A percentile compares a stretch with the other conserved stretches of the same genome.
phyloP scores from a whole-genome alignment of 331 rosid species.

The Malus hybrid region DNA sequence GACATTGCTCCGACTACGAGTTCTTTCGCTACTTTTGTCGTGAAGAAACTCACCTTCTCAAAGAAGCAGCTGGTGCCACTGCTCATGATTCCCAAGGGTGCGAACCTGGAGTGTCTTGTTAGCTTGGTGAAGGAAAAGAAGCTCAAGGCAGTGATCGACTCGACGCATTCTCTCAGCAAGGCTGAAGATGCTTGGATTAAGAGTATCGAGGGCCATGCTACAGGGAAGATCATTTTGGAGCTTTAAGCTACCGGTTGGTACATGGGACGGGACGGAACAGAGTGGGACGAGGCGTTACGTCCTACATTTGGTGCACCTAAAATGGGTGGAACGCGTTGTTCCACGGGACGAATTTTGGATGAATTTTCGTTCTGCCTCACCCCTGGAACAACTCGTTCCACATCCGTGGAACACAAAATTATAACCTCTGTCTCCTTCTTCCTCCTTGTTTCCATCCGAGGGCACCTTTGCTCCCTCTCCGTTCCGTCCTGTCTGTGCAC shows the following conservation, averaged over 20 bases:
- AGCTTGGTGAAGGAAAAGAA: conserved; percentile 53
- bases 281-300: too few relatives aligned
- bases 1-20: conserved; percentile 44
- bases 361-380: too few relatives aligned
- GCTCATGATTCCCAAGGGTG: background rate
- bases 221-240: conserved; percentile 75
- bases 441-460: too few relatives aligned
- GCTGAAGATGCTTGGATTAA: conserved; percentile 82
- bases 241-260: background rate
- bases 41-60: conserved; percentile 30
- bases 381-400: too few relatives aligned
- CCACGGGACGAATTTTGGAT: too few relatives aligned
- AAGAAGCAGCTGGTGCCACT: background rate
- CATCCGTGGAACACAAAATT: too few relatives aligned
- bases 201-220: conserved; percentile 75
- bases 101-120: conserved; percentile 15
- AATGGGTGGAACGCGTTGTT: too few relatives aligned
- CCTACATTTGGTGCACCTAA: too few relatives aligned
- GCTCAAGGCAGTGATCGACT: conserved; percentile 62
- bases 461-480: too few relatives aligned
- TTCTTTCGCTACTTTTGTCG: background rate
- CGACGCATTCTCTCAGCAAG: conserved; percentile 48
- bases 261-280: too few relatives aligned
- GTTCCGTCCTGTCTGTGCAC: too few relatives aligned
- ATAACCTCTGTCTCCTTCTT: too few relatives aligned